These are phyloP conservation scores for Coprinopsis cinerea DNA, from an alignment of 768 basidiomycete species.

Conservation along the genomic window DNA sequence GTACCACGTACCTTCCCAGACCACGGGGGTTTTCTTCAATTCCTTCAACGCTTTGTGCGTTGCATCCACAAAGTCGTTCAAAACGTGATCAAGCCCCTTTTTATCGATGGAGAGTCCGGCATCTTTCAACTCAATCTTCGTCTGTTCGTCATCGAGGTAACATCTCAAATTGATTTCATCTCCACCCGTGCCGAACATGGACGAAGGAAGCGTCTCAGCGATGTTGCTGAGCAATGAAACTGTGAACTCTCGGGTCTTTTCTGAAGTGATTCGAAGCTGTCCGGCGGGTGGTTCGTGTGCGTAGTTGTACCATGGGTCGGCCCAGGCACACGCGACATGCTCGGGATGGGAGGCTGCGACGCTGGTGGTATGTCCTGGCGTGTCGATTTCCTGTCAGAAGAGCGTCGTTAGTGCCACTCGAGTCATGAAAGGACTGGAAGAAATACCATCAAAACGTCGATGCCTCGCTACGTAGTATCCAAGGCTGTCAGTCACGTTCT, in stretches of 20 bases:
- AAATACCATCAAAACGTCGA: conserved; percentile 63
- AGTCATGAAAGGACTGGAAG: conserved; percentile 17
- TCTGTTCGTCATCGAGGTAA: conserved; percentile 56
- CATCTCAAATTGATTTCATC: conserved; percentile 73
- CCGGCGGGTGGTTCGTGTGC: conserved; percentile 79
- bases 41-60: conserved; percentile 52
- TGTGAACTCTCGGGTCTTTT: conserved; percentile 56
- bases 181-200: conserved; percentile 75
- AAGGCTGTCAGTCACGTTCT: not conserved
- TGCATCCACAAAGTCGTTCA: conserved; percentile 53
- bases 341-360: conserved; percentile 67
- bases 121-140: conserved; percentile 46
- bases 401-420: not conserved
- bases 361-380: conserved; percentile 72
- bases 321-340: conserved; percentile 59
- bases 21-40: conserved; percentile 68
- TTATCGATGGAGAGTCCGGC: conserved; percentile 22
- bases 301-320: conserved; percentile 52
- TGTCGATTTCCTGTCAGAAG: conserved; percentile 64
- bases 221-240: conserved; percentile 45
- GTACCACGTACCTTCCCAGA: conserved; percentile 62
- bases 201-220: conserved; percentile 46
- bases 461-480: conserved; percentile 45
- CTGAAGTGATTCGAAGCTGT: conserved; percentile 68
- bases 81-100: conserved; percentile 55